phyloP scores from a whole-genome alignment of 2,329 filamentous ascomycete species.

The Aspergillus neotritici region DNA sequence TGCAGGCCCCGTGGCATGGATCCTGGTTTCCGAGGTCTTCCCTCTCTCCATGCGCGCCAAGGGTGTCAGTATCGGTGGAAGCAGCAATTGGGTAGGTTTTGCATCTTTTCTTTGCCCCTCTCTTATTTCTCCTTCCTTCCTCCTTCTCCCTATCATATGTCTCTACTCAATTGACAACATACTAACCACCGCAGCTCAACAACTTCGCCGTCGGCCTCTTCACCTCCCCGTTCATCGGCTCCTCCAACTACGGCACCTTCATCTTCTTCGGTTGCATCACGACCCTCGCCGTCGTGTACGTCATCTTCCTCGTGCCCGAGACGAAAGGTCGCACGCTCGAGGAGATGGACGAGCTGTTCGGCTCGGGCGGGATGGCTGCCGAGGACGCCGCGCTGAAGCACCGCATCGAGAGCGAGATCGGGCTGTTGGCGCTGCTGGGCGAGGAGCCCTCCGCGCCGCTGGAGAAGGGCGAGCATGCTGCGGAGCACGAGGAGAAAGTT shows the following conservation, averaged over 20 bases:
- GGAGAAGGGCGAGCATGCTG: constrained; percentile 7
- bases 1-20: constrained; percentile 60
- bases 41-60: constrained; percentile 64
- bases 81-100: constrained; percentile 31
- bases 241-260: constrained; percentile 64
- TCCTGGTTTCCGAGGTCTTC: constrained; percentile 68
- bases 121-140: too few species aligned
- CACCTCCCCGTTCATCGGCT: constrained; percentile 60
- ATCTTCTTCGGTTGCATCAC: constrained; percentile 59
- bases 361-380: constrained; percentile 26
- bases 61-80: constrained; percentile 29
- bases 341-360: constrained; percentile 37
- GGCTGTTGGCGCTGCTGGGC: constrained; percentile 23
- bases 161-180: too few species aligned
- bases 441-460: constrained; percentile 11
- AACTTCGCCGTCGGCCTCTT: constrained; percentile 62
- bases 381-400: constrained; percentile 23
- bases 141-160: too few species aligned
- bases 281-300: constrained; percentile 22
- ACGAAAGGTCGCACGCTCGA: constrained; percentile 35
- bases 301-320: constrained; percentile 29
- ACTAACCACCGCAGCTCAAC: constrained; percentile 41
- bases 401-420: constrained; percentile 27
- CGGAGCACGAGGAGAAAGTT: constrained; percentile 4
- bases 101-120: too few species aligned